Conservation (phyloP, 768 basidiomycete species). For the Leucogyrophana mollusca region DNA sequence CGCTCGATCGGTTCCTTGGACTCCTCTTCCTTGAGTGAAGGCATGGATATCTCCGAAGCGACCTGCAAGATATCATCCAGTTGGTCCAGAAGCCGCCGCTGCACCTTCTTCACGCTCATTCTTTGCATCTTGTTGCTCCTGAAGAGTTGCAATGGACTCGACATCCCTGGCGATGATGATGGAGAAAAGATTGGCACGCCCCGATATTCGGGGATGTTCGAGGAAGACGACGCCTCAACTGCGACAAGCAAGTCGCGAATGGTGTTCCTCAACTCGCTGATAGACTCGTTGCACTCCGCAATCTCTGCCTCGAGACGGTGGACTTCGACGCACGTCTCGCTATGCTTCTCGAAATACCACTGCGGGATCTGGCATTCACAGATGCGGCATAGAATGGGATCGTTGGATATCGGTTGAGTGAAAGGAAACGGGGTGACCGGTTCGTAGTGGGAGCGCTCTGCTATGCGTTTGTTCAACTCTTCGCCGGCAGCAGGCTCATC, state of each 20-base stretch:
- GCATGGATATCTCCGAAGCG: conserved; percentile 80
- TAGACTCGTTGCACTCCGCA: conserved; percentile 88
- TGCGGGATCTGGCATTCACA: conserved; percentile 96
- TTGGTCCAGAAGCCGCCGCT: conserved; percentile 78
- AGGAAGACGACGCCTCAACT: conserved; percentile 73
- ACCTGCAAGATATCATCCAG: conserved; percentile 83
- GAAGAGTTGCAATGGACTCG: conserved; percentile 77
- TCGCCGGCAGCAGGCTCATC: conserved; percentile 35
- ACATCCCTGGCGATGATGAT: conserved; percentile 66
- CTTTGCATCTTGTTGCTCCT: conserved; percentile 76
- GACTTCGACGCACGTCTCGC: conserved; percentile 96
- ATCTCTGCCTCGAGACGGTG: conserved; percentile 97
- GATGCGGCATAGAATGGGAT: conserved; percentile 91
- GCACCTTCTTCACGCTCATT: conserved; percentile 78
- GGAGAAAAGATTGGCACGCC: conserved; percentile 83
- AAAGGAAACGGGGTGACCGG: conserved; percentile 74
- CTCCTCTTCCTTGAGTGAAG: conserved; percentile 89
- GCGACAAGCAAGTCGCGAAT: conserved; percentile 75
- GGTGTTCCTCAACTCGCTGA: conserved; percentile 82
- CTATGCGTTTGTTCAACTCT: conserved; percentile 42
- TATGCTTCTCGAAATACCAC: conserved; percentile 99
- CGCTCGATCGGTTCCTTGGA: conserved; percentile 89
- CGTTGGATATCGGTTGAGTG: conserved; percentile 71
- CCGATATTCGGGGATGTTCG: conserved; percentile 73
- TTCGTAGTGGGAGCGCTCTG: conserved; percentile 37